Percentiles rank a stretch among this genome's conserved stretches.
phyloP scores from a whole-genome alignment of 2,329 filamentous ascomycete genomes.

The Penicillium sp. region DNA sequence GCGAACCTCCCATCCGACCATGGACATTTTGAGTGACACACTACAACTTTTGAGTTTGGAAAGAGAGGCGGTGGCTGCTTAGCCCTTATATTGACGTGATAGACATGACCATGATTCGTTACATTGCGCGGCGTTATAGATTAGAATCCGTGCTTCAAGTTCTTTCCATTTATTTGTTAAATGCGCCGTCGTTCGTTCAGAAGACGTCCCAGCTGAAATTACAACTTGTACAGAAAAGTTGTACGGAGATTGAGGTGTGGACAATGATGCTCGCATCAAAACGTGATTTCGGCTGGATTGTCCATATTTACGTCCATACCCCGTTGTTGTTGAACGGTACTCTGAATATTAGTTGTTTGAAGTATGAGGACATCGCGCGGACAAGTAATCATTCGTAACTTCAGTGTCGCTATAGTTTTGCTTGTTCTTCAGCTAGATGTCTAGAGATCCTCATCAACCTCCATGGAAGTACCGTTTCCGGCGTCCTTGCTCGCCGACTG shows the following conservation, averaged over 20 bases:
- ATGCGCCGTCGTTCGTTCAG: not conserved
- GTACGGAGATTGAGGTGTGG: too few relatives aligned
- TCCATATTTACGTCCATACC: too few relatives aligned
- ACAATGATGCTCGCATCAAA: too few relatives aligned
- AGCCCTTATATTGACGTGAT: not conserved
- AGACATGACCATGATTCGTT: constrained; percentile 7
- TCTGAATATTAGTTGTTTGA: too few relatives aligned
- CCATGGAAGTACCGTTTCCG: constrained; percentile 54
- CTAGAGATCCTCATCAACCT: constrained; percentile 58
- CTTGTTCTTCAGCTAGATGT: constrained; percentile 15
- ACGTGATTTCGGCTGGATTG: too few relatives aligned
- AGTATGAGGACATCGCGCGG: too few relatives aligned
- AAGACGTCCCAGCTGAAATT: too few relatives aligned
- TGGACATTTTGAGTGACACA: constrained; percentile 12
- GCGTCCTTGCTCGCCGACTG: constrained; percentile 42
- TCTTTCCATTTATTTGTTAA: not conserved
- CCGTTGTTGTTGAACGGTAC: too few relatives aligned
- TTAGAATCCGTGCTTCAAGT: not conserved
- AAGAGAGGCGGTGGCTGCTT: constrained; percentile 3
- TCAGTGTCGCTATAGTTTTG: constrained; percentile 14
- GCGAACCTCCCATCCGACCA: constrained; percentile 2
- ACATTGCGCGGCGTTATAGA: constrained; percentile 13
- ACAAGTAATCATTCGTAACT: constrained; percentile 15
- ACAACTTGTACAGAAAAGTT: too few relatives aligned
- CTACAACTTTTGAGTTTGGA: constrained; percentile 11